Evolutionary conservation across 345 rosid species (phyloP).

Genomic region (Microthlaspi erraticum): DNA sequence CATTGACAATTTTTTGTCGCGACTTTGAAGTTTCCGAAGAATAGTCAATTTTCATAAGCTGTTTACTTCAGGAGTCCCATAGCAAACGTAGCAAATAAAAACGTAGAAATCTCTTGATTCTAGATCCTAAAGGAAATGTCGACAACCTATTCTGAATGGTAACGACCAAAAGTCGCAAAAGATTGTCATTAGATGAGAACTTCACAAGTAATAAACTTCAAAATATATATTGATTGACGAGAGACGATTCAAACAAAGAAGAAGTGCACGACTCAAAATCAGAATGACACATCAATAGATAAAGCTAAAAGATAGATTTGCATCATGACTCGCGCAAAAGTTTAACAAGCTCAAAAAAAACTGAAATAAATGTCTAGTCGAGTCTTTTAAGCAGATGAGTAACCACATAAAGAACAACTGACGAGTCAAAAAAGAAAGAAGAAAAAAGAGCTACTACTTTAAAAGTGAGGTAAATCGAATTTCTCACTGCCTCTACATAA

Average conservation of each 20-base stretch:
- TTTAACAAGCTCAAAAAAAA: not conserved
- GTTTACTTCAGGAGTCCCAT: not conserved
- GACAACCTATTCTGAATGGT: not conserved
- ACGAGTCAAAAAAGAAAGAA: not conserved
- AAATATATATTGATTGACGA: not conserved
- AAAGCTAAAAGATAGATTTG: not conserved
- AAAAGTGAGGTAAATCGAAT: slow-evolving; percentile 12
- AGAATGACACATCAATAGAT: not conserved
- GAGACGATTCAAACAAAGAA: not conserved
- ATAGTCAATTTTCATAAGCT: not conserved
- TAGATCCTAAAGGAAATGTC: not conserved
- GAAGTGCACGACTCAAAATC: not conserved
- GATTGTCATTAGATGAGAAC: not conserved
- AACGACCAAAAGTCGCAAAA: too few species aligned
- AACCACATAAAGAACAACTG: slow-evolving; percentile 3
- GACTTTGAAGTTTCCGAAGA: not conserved
- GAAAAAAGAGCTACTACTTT: slow-evolving; percentile 1
- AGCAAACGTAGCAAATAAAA: not conserved
- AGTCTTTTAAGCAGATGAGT: slow-evolving; percentile 1
- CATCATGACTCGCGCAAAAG: not conserved
- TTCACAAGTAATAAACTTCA: too few species aligned
- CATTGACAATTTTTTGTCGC: not conserved
- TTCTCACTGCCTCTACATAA: not conserved
- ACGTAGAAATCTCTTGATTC: not conserved
- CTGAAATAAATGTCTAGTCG: slow-evolving; percentile 19